These are phyloP conservation scores for Zalaria obscura DNA, from an alignment of 2,329 filamentous ascomycete species.

Conservation along the genomic window DNA sequence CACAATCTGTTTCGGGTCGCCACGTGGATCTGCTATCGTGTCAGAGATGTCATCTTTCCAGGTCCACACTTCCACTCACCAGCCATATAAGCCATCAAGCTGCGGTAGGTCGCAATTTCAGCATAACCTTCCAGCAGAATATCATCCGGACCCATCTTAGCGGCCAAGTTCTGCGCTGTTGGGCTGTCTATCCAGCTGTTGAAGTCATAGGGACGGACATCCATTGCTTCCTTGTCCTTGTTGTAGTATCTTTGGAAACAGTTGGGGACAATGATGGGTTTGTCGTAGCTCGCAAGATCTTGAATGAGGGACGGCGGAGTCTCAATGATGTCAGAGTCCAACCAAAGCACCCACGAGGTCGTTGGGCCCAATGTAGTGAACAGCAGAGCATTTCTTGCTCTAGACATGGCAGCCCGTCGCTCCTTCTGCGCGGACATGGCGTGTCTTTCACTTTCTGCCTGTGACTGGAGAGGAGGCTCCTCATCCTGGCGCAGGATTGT, in stretches of 20 bases:
- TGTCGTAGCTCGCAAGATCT: slow-evolving; percentile 75
- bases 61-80: slow-evolving; percentile 25
- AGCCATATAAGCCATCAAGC: slow-evolving; percentile 76
- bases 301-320: slow-evolving; percentile 75
- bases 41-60: too few species aligned
- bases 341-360: slow-evolving; percentile 94
- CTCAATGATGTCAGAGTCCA: slow-evolving; percentile 86
- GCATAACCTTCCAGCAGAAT: slow-evolving; percentile 87
- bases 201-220: slow-evolving; percentile 82
- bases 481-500: slow-evolving; percentile 94
- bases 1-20: slow-evolving; percentile 27
- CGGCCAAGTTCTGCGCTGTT: slow-evolving; percentile 59
- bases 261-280: slow-evolving; percentile 86
- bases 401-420: slow-evolving; percentile 78
- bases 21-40: slow-evolving; percentile 7
- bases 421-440: slow-evolving; percentile 82
- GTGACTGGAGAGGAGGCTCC: slow-evolving; percentile 64
- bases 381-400: slow-evolving; percentile 82
- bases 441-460: slow-evolving; percentile 79
- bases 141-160: slow-evolving; percentile 77
- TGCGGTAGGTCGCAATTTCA: slow-evolving; percentile 83
- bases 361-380: slow-evolving; percentile 87
- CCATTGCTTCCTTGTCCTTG: slow-evolving; percentile 56
- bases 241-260: slow-evolving; percentile 73
- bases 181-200: slow-evolving; percentile 95